Conservation (phyloP, 108 stramenopile species). For the Stephanodiscus minutulus region DNA sequence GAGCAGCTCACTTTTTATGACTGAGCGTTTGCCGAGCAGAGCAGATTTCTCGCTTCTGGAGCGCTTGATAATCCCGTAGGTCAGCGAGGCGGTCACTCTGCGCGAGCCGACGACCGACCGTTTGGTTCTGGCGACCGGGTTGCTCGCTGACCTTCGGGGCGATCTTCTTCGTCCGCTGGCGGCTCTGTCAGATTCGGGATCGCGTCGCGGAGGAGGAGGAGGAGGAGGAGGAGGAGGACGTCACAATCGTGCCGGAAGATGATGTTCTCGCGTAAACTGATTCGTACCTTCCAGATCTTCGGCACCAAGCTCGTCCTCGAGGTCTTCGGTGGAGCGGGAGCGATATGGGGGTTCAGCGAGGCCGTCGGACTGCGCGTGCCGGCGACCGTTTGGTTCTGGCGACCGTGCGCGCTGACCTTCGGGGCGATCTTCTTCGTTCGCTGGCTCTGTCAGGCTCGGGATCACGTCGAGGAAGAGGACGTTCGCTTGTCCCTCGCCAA, state of each 20-base stretch:
- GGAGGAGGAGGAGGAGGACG: too few relatives aligned
- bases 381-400: conserved; percentile 55
- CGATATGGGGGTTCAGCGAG: conserved; percentile 69
- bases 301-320: conserved; percentile 55
- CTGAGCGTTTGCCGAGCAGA: too few relatives aligned
- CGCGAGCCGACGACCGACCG: conserved; percentile 37
- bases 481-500: not conserved
- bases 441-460: conserved; percentile 35
- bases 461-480: conserved; percentile 6
- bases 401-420: conserved; percentile 43
- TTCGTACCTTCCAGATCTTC: conserved; percentile 21
- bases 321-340: conserved; percentile 60
- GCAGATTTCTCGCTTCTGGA: too few relatives aligned
- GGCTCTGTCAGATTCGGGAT: conserved; percentile 21
- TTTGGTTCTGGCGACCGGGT: conserved; percentile 64
- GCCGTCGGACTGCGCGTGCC: conserved; percentile 50
- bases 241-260: too few relatives aligned
- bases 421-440: conserved; percentile 51
- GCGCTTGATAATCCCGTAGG: too few relatives aligned
- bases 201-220: conserved; percentile 8
- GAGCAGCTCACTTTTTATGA: too few relatives aligned
- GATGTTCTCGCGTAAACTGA: not conserved
- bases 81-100: conserved; percentile 55
- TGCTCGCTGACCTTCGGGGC: conserved; percentile 39
- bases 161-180: conserved; percentile 56